Conservation (phyloP, 768 basidiomycete species). For the Phanerochaete carnosa region DNA sequence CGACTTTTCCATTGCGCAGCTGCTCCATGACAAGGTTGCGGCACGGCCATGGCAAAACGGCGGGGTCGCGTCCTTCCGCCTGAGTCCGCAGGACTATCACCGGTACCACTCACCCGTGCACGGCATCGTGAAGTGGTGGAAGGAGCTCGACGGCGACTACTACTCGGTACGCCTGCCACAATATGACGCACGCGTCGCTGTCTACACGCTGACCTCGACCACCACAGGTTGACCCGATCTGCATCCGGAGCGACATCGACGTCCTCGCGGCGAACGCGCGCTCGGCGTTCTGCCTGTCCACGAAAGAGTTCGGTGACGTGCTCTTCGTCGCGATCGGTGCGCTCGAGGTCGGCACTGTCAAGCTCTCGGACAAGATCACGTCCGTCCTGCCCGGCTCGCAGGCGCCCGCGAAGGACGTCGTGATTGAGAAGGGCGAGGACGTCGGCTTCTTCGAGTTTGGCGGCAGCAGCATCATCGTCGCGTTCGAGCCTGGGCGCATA, state of each 20-base stretch:
- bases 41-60: conserved; percentile 6
- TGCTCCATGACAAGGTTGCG: conserved; percentile 5
- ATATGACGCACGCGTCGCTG: too few relatives aligned
- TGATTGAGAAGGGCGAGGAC: conserved; percentile 10
- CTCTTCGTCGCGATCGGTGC: conserved; percentile 7
- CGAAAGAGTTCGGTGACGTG: conserved; percentile 2
- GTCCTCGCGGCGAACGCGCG: conserved; percentile 8
- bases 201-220: too few relatives aligned
- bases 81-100: conserved; percentile 8
- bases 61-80: conserved; percentile 5
- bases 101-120: conserved; percentile 5
- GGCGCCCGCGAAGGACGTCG: neutral
- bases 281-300: conserved; percentile 3
- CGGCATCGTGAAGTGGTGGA: conserved; percentile 3
- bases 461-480: conserved; percentile 3
- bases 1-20: conserved; percentile 6
- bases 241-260: conserved; percentile 6
- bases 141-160: conserved; percentile 3
- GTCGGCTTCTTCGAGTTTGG: conserved; percentile 8
- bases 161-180: neutral
- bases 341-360: conserved; percentile 2
- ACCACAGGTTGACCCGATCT: conserved; percentile 1
- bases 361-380: conserved; percentile 2
- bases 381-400: neutral
- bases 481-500: conserved; percentile 6